Evolutionary conservation across 2,329 filamentous ascomycete species (phyloP).

Genomic region (Aureobasidium sp.): DNA sequence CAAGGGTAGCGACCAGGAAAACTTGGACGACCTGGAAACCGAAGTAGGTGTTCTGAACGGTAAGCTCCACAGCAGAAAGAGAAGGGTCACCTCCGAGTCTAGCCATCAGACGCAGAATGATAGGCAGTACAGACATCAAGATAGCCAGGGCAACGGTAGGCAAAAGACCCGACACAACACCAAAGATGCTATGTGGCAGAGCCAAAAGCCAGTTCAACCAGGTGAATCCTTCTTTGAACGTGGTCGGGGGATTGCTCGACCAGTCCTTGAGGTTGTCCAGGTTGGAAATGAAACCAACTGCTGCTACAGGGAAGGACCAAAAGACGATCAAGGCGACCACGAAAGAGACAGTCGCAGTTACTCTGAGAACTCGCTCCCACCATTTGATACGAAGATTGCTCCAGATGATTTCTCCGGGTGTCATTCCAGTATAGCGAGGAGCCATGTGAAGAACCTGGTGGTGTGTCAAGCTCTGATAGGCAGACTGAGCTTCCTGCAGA

Average conservation of each 20-base stretch:
- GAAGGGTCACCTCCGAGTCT: constrained; percentile 75
- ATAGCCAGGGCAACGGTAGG: constrained; percentile 71
- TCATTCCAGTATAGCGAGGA: constrained; percentile 74
- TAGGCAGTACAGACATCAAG: constrained; percentile 77
- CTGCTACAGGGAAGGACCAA: constrained; percentile 67
- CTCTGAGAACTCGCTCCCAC: constrained; percentile 60
- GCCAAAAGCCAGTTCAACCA: constrained; percentile 68
- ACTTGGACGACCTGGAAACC: constrained; percentile 85
- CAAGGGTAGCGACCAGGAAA: constrained; percentile 77
- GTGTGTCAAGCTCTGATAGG: constrained; percentile 79
- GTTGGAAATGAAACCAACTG: constrained; percentile 82
- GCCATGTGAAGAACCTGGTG: constrained; percentile 82
- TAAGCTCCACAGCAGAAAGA: constrained; percentile 70
- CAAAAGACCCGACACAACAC: constrained; percentile 75
- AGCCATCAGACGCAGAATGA: constrained; percentile 73
- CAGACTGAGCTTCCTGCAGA: constrained; percentile 76
- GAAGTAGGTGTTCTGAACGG: constrained; percentile 87
- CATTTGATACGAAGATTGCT: constrained; percentile 63
- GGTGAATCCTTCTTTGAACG: constrained; percentile 5
- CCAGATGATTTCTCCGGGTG: constrained; percentile 82
- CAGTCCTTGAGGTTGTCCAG: constrained; percentile 51
- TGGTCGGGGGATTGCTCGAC: not conserved
- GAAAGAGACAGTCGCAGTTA: constrained; percentile 60
- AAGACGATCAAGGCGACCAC: constrained; percentile 76
- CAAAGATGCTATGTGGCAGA: constrained; percentile 63